phyloP scores from a whole-genome alignment of 371 early-diverging fungal genomes.

The Mucor racemosus region DNA sequence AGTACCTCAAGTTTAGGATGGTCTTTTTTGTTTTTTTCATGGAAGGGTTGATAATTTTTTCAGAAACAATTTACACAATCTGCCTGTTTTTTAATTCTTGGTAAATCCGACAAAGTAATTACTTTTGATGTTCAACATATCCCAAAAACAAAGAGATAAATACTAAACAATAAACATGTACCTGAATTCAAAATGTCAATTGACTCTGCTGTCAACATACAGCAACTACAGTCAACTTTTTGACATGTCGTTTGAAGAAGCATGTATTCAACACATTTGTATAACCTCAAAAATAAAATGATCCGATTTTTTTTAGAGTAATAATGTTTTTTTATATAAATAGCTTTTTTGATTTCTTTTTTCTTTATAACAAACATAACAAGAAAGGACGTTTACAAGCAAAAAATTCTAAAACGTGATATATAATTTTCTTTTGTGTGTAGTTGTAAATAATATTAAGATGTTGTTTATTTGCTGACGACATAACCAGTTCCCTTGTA shows the following conservation, averaged over 20 bases:
- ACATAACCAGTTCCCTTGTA: constrained; percentile 83
- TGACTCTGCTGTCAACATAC: not conserved
- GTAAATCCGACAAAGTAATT: no score
- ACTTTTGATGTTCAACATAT: not conserved
- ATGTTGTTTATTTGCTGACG: constrained; percentile 34
- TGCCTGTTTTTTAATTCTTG: no score
- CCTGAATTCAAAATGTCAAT: constrained; percentile 1
- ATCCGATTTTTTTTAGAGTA: not conserved
- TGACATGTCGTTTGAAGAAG: not conserved
- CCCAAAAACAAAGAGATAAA: not conserved
- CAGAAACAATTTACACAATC: no score
- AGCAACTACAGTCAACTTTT: not conserved
- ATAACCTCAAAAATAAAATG: not conserved
- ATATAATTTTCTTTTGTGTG: constrained; percentile 17
- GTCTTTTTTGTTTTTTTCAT: no score
- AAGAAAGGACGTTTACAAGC: constrained; percentile 11
- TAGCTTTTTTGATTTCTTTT: not conserved
- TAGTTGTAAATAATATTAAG: constrained; percentile 9
- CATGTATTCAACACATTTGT: not conserved
- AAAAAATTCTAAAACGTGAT: constrained; percentile 15
- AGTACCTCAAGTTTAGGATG: no score
- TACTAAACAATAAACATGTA: constrained; percentile 4
- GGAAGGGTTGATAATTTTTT: no score
- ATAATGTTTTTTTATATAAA: not conserved
- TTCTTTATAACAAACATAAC: constrained; percentile 20